phyloP scores from a whole-genome alignment of 2,329 filamentous ascomycete species.

The Ophiocordyceps camponoti-floridani region DNA sequence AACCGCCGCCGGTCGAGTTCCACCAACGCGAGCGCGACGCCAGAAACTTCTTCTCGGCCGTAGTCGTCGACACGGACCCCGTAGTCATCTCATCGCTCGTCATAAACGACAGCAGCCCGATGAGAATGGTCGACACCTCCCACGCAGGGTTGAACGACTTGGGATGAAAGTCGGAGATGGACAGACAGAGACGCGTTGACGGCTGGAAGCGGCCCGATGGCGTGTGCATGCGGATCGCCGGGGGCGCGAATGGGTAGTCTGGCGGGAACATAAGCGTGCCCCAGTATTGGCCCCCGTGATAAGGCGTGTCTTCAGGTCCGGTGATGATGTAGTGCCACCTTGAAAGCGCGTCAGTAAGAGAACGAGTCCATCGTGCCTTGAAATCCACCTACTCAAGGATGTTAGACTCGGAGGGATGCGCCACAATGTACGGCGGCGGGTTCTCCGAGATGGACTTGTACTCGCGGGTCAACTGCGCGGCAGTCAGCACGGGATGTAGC shows the following conservation, averaged over 20 bases:
- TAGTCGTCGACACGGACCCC: slow-evolving; percentile 62
- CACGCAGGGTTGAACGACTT: slow-evolving; percentile 97
- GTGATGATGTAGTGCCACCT: slow-evolving; percentile 94
- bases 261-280: slow-evolving; percentile 88
- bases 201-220: slow-evolving; percentile 91
- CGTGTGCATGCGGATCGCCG: slow-evolving; percentile 97
- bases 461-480: slow-evolving; percentile 36
- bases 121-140: slow-evolving; percentile 93
- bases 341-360: slow-evolving; percentile 4
- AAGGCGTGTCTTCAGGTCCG: slow-evolving; percentile 83
- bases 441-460: slow-evolving; percentile 49
- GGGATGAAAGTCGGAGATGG: slow-evolving; percentile 93
- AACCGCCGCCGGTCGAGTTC: slow-evolving; percentile 87
- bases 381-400: slow-evolving; percentile 56
- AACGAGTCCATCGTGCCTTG: background rate
- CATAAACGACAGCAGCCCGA: slow-evolving; percentile 92
- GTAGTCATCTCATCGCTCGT: slow-evolving; percentile 98
- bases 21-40: slow-evolving; percentile 77
- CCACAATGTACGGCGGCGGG: slow-evolving; percentile 74
- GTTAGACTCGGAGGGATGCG: slow-evolving; percentile 78
- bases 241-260: slow-evolving; percentile 93
- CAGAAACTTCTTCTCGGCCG: slow-evolving; percentile 60
- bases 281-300: slow-evolving; percentile 94
- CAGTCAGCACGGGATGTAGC: slow-evolving; percentile 5
- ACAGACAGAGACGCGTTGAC: slow-evolving; percentile 78